phyloP scores from a whole-genome alignment of 371 early-diverging fungal genomes.

The Mortierella sp. region DNA sequence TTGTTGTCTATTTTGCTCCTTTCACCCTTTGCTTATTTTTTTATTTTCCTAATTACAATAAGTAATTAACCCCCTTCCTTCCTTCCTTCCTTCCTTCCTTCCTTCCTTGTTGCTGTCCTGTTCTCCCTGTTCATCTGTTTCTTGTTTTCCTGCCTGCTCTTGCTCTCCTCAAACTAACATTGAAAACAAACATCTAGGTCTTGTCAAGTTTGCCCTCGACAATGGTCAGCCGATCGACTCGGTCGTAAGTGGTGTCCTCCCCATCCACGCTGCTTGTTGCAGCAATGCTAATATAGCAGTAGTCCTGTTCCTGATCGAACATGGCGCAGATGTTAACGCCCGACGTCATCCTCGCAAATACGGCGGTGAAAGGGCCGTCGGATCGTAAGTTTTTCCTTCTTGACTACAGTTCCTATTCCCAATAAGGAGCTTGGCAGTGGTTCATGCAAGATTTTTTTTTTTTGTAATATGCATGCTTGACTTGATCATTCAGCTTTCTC shows the following conservation, averaged over 20 bases:
- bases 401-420: too few species aligned
- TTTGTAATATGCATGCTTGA: not conserved
- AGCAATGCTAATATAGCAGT: constrained; percentile 74
- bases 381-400: constrained; percentile 32
- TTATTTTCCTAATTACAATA: too few species aligned
- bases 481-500: not conserved
- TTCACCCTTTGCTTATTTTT: too few species aligned
- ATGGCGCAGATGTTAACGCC: constrained; percentile 80
- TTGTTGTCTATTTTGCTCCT: too few species aligned
- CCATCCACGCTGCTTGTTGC: constrained; percentile 80
- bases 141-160: not conserved
- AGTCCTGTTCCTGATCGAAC: constrained; percentile 79
- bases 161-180: not conserved
- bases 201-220: constrained; percentile 79
- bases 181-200: constrained; percentile 55
- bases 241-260: constrained; percentile 78
- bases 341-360: constrained; percentile 60
- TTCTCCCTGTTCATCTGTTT: not conserved
- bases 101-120: not conserved
- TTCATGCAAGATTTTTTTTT: not conserved
- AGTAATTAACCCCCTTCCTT: too few species aligned
- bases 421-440: too few species aligned
- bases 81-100: not conserved
- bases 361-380: constrained; percentile 43
- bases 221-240: constrained; percentile 81